phyloP scores from a whole-genome alignment of 225 moss, liverwort and hornwort genomes.

The Marchantia polymorpha region DNA sequence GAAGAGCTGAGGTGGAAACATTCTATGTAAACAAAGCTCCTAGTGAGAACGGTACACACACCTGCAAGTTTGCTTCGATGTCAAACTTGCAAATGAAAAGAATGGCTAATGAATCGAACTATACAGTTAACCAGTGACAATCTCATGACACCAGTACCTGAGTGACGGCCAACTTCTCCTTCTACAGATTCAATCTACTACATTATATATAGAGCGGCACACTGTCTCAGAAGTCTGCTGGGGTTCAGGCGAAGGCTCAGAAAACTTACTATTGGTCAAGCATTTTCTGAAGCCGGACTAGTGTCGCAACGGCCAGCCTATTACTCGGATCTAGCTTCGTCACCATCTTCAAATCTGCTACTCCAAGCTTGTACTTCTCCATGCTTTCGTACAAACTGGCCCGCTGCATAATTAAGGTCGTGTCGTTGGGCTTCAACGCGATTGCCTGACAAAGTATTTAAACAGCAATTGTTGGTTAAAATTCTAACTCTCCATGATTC shows the following conservation, averaged over 20 bases:
- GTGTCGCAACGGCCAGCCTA: slow-evolving; percentile 60
- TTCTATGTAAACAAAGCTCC: slow-evolving; percentile 2
- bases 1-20: neutral
- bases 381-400: slow-evolving; percentile 93
- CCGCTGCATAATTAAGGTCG: slow-evolving; percentile 75
- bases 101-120: slow-evolving; percentile 17
- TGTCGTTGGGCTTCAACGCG: slow-evolving; percentile 58
- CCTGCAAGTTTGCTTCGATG: neutral
- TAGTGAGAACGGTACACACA: slow-evolving; percentile 8
- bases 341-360: slow-evolving; percentile 73
- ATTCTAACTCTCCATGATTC: neutral
- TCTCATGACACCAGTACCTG: slow-evolving; percentile 1
- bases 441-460: slow-evolving; percentile 56
- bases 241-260: neutral
- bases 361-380: slow-evolving; percentile 89
- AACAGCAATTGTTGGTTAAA: neutral
- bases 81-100: slow-evolving; percentile 18
- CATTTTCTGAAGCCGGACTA: slow-evolving; percentile 78
- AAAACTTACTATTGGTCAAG: slow-evolving; percentile 46
- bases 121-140: slow-evolving; percentile 13
- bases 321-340: slow-evolving; percentile 72
- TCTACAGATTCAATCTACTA: slow-evolving; percentile 7
- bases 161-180: neutral
- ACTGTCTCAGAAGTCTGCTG: neutral
- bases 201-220: slow-evolving; percentile 2